These are phyloP conservation scores for Fusarium devonianum DNA, from an alignment of 2,329 filamentous ascomycete genomes.

Conservation along the genomic window DNA sequence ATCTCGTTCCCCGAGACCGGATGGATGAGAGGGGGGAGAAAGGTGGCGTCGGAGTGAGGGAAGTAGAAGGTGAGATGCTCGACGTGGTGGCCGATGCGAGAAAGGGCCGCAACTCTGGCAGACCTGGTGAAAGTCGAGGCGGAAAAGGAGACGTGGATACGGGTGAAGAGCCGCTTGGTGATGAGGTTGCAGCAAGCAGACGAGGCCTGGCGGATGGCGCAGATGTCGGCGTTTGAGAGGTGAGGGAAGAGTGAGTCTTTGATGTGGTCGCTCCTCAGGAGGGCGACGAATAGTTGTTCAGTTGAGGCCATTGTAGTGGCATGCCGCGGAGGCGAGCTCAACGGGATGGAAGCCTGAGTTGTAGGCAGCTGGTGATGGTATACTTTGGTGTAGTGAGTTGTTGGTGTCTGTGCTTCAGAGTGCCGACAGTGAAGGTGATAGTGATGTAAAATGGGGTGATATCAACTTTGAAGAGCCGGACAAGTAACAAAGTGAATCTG, in stretches of 20 bases:
- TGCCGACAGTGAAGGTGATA: conserved; percentile 7
- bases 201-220: conserved; percentile 70
- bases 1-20: conserved; percentile 79
- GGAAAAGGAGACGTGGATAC: conserved; percentile 74
- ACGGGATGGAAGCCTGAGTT: too few relatives aligned
- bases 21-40: conserved; percentile 84
- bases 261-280: conserved; percentile 61
- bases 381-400: conserved; percentile 5
- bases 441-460: conserved; percentile 30
- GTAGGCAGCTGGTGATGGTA: conserved; percentile 5
- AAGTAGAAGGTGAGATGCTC: conserved; percentile 80
- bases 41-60: conserved; percentile 78
- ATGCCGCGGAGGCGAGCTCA: conserved; percentile 49
- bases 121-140: conserved; percentile 79
- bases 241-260: conserved; percentile 58
- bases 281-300: conserved; percentile 60
- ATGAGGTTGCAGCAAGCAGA: conserved; percentile 75
- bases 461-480: conserved; percentile 9
- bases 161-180: conserved; percentile 73
- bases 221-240: conserved; percentile 60
- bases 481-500: conserved; percentile 1
- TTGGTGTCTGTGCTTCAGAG: conserved; percentile 1
- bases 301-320: conserved; percentile 59
- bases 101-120: conserved; percentile 75
- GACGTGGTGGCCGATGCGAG: conserved; percentile 79